phyloP scores from a whole-genome alignment of 1,284 basidiomycete species.

The Wallemia ichthyophaga region DNA sequence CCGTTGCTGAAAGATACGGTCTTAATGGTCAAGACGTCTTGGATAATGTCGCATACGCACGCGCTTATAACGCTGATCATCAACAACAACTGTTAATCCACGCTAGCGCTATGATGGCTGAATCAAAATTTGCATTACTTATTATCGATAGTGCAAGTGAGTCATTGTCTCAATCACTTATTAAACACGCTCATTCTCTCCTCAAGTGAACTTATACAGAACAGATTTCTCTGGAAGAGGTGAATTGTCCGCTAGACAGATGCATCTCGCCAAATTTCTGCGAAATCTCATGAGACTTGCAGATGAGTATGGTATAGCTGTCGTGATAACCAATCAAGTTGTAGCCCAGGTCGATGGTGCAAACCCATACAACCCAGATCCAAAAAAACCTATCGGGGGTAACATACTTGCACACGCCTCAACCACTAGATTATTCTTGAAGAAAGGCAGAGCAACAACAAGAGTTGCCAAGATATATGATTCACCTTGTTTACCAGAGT shows the following conservation, averaged over 20 bases:
- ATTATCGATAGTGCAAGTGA: conserved; percentile 75
- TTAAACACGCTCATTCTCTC: not conserved
- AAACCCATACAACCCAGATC: conserved; percentile 51
- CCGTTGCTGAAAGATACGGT: conserved; percentile 82
- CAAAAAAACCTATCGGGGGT: conserved; percentile 86
- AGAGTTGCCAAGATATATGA: conserved; percentile 93
- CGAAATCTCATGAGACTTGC: conserved; percentile 74
- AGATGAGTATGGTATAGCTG: conserved; percentile 95
- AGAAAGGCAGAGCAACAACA: conserved; percentile 73
- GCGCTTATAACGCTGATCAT: conserved; percentile 97
- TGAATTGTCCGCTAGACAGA: conserved; percentile 80
- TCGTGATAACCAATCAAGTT: conserved; percentile 93
- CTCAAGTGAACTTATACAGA: conserved; percentile 46
- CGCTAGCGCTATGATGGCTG: conserved; percentile 88
- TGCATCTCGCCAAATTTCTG: conserved; percentile 88
- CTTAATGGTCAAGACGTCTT: conserved; percentile 89
- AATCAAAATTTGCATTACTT: conserved; percentile 83
- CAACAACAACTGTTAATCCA: conserved; percentile 68
- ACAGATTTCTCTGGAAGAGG: conserved; percentile 90
- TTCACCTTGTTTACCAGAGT: conserved; percentile 89
- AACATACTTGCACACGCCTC: conserved; percentile 92
- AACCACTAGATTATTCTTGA: conserved; percentile 69
- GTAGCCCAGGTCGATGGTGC: conserved; percentile 91
- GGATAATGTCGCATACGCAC: conserved; percentile 93
- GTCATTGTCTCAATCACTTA: not conserved